phyloP scores from a whole-genome alignment of 2,329 filamentous ascomycete species.

The Penicillium sp. region DNA sequence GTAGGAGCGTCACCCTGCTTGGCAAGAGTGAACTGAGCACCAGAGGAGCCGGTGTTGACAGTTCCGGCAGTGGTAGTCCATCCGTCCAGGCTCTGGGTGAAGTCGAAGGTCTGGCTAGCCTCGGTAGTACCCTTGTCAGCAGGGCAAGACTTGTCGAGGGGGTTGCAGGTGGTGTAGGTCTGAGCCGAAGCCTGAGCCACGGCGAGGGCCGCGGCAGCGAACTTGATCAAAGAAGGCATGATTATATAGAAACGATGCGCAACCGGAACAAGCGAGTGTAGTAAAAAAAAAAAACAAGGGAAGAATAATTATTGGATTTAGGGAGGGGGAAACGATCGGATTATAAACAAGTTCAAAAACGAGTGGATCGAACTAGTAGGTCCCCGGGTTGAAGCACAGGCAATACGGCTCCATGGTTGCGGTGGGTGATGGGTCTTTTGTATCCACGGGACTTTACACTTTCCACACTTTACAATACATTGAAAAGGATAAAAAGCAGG shows the following conservation, averaged over 20 bases:
- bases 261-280: neutral
- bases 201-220: constrained; percentile 31
- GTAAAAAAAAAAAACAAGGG: neutral
- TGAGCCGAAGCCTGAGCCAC: constrained; percentile 57
- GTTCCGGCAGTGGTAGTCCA: constrained; percentile 68
- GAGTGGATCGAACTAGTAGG: constrained; percentile 11
- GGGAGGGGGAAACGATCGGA: neutral
- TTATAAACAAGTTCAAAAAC: constrained; percentile 2
- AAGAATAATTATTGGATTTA: neutral
- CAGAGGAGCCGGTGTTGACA: constrained; percentile 67
- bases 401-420: constrained; percentile 1
- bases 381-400: constrained; percentile 1
- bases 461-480: neutral
- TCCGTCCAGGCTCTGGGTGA: constrained; percentile 52
- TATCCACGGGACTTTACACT: neutral
- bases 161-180: constrained; percentile 75
- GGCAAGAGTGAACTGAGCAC: constrained; percentile 77
- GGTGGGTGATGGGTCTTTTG: constrained; percentile 4
- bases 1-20: constrained; percentile 81
- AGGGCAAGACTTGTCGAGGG: constrained; percentile 59
- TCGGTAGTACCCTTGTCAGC: constrained; percentile 67
- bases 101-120: constrained; percentile 33
- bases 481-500: neutral
- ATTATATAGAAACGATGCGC: constrained; percentile 11
- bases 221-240: constrained; percentile 33